These are phyloP conservation scores for Quercus tomentella DNA, from an alignment of 331 rosid genomes.

Conservation along the genomic window DNA sequence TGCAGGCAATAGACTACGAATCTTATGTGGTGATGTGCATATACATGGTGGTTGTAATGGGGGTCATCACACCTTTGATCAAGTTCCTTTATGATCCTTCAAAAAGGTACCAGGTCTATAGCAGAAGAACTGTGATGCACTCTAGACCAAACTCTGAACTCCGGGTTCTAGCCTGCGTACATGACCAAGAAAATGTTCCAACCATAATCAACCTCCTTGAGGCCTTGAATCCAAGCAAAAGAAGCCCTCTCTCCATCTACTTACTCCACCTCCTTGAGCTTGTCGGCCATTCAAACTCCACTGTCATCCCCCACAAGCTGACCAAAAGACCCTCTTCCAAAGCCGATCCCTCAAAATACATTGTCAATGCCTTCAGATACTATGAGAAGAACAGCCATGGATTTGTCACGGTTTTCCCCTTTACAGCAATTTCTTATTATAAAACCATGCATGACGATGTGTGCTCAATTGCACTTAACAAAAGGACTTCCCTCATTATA, in stretches of 20 bases:
- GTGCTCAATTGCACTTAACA: constrained; percentile 24
- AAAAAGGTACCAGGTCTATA: constrained; percentile 19
- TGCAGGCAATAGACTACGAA: constrained; percentile 18
- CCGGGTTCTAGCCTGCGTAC: constrained; percentile 22
- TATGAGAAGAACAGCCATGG: constrained; percentile 15
- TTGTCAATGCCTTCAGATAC: constrained; percentile 29
- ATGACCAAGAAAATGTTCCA: constrained; percentile 26
- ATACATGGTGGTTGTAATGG: constrained; percentile 14
- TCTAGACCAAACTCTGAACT: constrained; percentile 13
- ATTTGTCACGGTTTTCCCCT: constrained; percentile 13
- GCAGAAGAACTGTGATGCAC: constrained; percentile 26
- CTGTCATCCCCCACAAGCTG: constrained; percentile 24
- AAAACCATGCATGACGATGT: constrained; percentile 30
- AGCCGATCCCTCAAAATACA: constrained; percentile 1
- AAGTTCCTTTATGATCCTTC: constrained; percentile 32
- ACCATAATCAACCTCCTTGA: constrained; percentile 30
- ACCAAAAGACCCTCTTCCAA: not conserved
- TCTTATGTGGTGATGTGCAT: constrained; percentile 18
- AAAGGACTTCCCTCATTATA: constrained; percentile 17
- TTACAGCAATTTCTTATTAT: constrained; percentile 17
- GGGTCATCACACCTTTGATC: constrained; percentile 19
- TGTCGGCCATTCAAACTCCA: constrained; percentile 18
- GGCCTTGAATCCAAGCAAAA: constrained; percentile 27
- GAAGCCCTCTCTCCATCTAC: constrained; percentile 18
- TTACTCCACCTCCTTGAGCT: constrained; percentile 33